Conservation (phyloP, 2,329 filamentous ascomycete species). For the Cladophialophora immunda region DNA sequence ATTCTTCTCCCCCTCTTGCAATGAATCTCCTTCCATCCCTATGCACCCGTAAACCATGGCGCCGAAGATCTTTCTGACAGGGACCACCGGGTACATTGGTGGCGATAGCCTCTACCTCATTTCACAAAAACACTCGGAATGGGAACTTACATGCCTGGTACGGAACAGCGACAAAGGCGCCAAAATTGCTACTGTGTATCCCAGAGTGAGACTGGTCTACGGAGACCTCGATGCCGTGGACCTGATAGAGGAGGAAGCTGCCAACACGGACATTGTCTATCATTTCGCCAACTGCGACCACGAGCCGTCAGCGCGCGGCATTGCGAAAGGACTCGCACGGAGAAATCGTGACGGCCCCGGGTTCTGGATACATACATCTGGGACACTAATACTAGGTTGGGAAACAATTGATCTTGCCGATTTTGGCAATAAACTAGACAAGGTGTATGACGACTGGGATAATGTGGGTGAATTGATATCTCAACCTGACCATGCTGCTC, state of each 20-base stretch:
- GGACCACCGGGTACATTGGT: slow-evolving; percentile 57
- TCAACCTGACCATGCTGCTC: slow-evolving; percentile 58
- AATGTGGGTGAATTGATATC: slow-evolving; percentile 52
- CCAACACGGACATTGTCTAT: slow-evolving; percentile 58
- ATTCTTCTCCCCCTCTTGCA: neutral
- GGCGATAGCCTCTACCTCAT: slow-evolving; percentile 61
- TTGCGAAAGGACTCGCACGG: slow-evolving; percentile 50
- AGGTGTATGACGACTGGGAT: slow-evolving; percentile 58
- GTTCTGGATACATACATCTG: slow-evolving; percentile 57
- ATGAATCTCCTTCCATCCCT: neutral
- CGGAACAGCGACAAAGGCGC: slow-evolving; percentile 55
- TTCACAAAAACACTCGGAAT: slow-evolving; percentile 56
- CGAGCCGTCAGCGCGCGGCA: slow-evolving; percentile 51
- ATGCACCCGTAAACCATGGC: slow-evolving; percentile 8
- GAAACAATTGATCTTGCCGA: slow-evolving; percentile 52
- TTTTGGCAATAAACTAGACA: slow-evolving; percentile 52
- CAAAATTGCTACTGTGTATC: slow-evolving; percentile 50
- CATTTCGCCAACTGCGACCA: slow-evolving; percentile 52
- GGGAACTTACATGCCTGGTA: slow-evolving; percentile 55
- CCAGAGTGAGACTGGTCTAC: slow-evolving; percentile 52
- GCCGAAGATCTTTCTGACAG: slow-evolving; percentile 24
- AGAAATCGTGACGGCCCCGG: slow-evolving; percentile 43
- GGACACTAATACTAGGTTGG: slow-evolving; percentile 53
- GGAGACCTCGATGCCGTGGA: slow-evolving; percentile 53
- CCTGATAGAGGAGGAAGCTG: slow-evolving; percentile 53